Evolutionary conservation across 495 filamentous ascomycete species (phyloP).

Genomic region (Xylaria grammica): DNA sequence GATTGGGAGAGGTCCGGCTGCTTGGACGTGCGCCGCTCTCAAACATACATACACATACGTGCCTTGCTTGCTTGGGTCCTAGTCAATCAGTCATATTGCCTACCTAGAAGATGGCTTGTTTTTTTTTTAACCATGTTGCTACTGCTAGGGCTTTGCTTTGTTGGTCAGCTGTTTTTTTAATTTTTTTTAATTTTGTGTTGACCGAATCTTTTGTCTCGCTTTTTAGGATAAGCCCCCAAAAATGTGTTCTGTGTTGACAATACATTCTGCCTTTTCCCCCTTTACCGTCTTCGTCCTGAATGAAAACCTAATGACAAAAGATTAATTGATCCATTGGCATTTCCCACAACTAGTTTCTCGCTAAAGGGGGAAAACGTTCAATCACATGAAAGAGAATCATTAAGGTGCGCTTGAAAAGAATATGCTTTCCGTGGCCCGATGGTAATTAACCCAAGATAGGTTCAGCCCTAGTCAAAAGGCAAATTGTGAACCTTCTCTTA

Average conservation of each 20-base stretch:
- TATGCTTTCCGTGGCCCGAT: constrained; percentile 13
- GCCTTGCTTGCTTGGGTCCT: constrained; percentile 3
- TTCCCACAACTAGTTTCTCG: background rate
- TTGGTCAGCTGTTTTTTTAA: too few relatives aligned
- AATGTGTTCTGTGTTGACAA: too few relatives aligned
- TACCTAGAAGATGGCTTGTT: background rate
- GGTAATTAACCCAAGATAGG: constrained; percentile 14
- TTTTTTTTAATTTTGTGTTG: too few relatives aligned
- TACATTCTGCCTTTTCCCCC: too few relatives aligned
- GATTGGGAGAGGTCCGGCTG: constrained; percentile 13
- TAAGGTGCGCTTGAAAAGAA: constrained; percentile 2
- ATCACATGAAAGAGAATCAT: background rate
- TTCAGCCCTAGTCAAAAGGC: constrained; percentile 7
- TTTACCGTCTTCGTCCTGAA: background rate
- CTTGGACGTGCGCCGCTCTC: constrained; percentile 1
- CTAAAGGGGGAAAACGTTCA: background rate
- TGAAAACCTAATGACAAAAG: too few relatives aligned
- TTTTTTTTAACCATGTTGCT: too few relatives aligned
- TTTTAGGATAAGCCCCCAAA: too few relatives aligned
- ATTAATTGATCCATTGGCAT: background rate
- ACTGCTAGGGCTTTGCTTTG: too few relatives aligned
- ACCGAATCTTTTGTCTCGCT: too few relatives aligned
- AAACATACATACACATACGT: constrained; percentile 1
- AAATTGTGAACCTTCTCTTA: background rate
- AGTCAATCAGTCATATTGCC: background rate